phyloP scores from a whole-genome alignment of 2,329 filamentous ascomycete species.

The Fusarium piperis region DNA sequence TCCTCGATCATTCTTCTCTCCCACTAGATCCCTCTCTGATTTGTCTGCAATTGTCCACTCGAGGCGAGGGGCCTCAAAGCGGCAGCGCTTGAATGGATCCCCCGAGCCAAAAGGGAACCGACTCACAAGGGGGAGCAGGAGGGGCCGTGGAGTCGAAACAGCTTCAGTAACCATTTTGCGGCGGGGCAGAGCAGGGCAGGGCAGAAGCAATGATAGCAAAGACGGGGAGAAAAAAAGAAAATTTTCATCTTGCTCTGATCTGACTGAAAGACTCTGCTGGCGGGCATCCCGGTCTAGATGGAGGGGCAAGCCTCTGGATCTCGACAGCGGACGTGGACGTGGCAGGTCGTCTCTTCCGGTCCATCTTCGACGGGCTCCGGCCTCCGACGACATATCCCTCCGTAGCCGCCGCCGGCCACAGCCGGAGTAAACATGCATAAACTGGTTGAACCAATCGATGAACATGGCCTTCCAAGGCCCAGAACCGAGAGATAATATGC shows the following conservation, averaged over 20 bases:
- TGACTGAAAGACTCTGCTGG: neutral
- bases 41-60: conserved; percentile 11
- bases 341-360: conserved; percentile 1
- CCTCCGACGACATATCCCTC: neutral
- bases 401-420: conserved; percentile 12
- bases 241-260: conserved; percentile 8
- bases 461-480: neutral
- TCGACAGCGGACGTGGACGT: neutral
- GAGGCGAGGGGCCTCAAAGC: conserved; percentile 25
- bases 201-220: conserved; percentile 2
- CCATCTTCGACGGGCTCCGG: neutral
- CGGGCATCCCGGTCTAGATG: neutral
- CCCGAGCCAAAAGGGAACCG: conserved; percentile 3
- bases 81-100: conserved; percentile 17
- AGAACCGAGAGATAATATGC: conserved; percentile 7
- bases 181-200: conserved; percentile 6
- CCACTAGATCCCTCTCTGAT: conserved; percentile 11
- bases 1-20: conserved; percentile 23
- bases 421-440: conserved; percentile 9
- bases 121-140: conserved; percentile 16
- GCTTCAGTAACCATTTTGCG: conserved; percentile 9
- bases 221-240: neutral
- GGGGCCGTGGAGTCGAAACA: conserved; percentile 2
- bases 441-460: conserved; percentile 8
- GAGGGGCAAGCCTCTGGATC: neutral